A percentile compares a stretch with the other conserved stretches of the same genome.
Evolutionary conservation across 2,329 filamentous ascomycete genomes (phyloP).

Genomic region (Conoideocrella luteorostrata): DNA sequence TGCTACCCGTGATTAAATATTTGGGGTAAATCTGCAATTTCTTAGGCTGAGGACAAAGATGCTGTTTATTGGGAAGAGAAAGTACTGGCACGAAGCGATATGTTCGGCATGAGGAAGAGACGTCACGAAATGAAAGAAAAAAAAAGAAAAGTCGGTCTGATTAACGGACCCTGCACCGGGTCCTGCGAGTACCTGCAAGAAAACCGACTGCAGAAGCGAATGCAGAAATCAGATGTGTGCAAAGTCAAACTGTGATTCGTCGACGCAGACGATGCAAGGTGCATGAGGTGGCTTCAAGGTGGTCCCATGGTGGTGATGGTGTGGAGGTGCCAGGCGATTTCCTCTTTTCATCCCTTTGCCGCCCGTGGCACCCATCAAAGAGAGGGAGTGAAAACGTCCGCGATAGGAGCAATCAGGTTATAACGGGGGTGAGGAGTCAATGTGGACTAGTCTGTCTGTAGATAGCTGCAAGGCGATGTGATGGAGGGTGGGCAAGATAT

Average conservation of each 20-base stretch:
- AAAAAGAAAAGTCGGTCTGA: slow-evolving; percentile 1
- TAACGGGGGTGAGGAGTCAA: background rate
- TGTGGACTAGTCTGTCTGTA: background rate
- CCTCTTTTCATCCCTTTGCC: background rate
- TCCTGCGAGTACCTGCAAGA: too few species aligned
- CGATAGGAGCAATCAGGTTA: background rate
- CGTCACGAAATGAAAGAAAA: background rate
- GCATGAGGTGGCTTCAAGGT: too few species aligned
- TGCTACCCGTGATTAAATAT: too few species aligned
- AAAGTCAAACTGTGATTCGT: background rate
- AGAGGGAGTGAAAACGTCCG: background rate
- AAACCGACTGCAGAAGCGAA: background rate
- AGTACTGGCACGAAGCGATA: too few species aligned
- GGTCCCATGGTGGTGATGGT: background rate
- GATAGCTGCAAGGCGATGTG: background rate
- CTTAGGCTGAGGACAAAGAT: too few species aligned
- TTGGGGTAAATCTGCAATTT: too few species aligned
- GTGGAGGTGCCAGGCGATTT: background rate
- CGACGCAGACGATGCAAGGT: too few species aligned
- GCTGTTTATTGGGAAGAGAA: too few species aligned
- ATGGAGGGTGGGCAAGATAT: background rate
- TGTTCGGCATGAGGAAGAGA: too few species aligned
- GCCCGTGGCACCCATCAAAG: background rate
- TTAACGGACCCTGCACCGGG: too few species aligned
- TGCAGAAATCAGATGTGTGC: background rate